Evolutionary conservation across 495 filamentous ascomycete genomes (phyloP), one percentile per base, ranked within the genome.

Genomic region (Immersiella caudata): DNA sequence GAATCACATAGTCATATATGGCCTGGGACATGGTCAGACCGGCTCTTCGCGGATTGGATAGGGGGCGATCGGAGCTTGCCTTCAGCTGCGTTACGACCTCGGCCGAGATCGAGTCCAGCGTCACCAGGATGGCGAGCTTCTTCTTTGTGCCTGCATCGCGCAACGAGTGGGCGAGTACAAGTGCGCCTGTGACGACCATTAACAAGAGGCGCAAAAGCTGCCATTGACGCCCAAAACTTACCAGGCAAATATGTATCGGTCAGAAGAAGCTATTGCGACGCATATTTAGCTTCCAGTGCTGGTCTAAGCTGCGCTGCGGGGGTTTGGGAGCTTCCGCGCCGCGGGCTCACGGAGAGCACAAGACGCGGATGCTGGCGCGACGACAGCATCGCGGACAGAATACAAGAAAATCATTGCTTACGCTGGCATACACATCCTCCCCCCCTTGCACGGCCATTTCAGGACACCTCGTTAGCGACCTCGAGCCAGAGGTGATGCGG

Each of bases 131-230:
- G 58, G 91, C 92, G 68, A 99, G 84, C 80, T 90, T 94, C 81
- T 92, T 95, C 63, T 80, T 88, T 27, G 95, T 92, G 61, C 92
- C 91, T 72, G 88, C 90, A 89, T 98, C 96, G 79, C 92, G 91
- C 60, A 99, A 82, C 40, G 95, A 97, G 82, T 97, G 93, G 63
- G 93, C 94, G 67, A 99, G 87, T 35, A 99, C 94, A 66, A 94
- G 87, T 65, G 94, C 94, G 76, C 95, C 93, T 94, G 77, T 33
- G 60, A 64, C 50, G 49, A 3, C 21, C 16, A 75, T 77, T 62
- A 71, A 70, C 64, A 65, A 72, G 36, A 64, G 56, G 67, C n/a
- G 1, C 6, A 61, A 26, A 64, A 65, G 62, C 16, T 49, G 66
- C 60, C 62, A 68, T 65, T 64, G 70, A 68, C 61, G 67, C 67